Evolutionary conservation across 805 yeast genomes (phyloP), one percentile per base, ranked within the genome.

Genomic region (Yarrowia deformans): DNA sequence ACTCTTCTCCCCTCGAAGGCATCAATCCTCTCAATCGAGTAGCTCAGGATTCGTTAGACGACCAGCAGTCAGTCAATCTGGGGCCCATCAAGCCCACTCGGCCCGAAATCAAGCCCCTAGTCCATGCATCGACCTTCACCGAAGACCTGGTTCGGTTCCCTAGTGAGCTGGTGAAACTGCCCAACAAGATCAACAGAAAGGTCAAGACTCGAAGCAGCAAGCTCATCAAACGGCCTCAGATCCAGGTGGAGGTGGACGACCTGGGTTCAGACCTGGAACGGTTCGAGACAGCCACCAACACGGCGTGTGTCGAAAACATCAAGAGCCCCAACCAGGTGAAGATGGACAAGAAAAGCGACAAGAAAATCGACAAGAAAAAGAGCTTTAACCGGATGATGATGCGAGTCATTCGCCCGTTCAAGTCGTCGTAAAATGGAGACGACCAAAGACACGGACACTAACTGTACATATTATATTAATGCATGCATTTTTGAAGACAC

Each of bases 381-480:
- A n/a, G 64, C n/a, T 56, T 56, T 40, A 56, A 56, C 29, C 19
- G 64, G 13, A 43, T 56, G 64, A 34, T 56, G 40, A 40, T 42
- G 48, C 16, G 37, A 12, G 64, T 56, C n/a, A 42, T 56, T 16
- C 19, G 64, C 10, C 64, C 64, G 39, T 56, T 56, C 45, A 54
- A 54, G 60, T 54, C 58, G 40, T 34, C 43, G 23, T 35, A 34
- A 46, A 16, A 18, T 9, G n/a, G 3, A 32, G 12, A 1, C 7
- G 8, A 14, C 18, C 3, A 9, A n/a, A 32, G 34, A 6, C 29
- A n/a, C 42, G 13, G 58, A 52, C 45, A 37, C 60, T 54, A 54
- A 54, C 60, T 54, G 60, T 54, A 54, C 39, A 54, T 54, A 54
- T 54, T 54, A 54, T 54, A 54, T 54, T 54, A 39, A 54, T 37